These are phyloP conservation scores for Triticum dicoccoides DNA, from an alignment of 176 grass and related monocot genomes.

Conservation along the genomic window DNA sequence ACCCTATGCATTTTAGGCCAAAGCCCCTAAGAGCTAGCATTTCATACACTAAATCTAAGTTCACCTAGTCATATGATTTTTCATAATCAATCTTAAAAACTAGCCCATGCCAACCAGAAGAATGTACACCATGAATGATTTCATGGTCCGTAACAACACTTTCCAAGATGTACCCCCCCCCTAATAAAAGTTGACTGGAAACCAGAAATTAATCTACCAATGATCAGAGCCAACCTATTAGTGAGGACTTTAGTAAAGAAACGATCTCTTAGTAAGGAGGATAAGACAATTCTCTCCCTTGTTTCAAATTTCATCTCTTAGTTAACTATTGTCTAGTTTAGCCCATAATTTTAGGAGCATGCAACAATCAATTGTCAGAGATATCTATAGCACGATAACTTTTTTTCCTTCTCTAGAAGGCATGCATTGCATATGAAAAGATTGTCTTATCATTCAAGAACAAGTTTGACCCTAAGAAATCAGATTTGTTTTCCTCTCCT, in stretches of 20 bases:
- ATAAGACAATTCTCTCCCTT: not conserved
- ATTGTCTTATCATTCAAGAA: not conserved
- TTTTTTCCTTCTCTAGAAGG: not conserved
- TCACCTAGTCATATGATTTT: not conserved
- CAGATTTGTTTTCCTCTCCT: not conserved
- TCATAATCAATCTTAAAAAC: not conserved
- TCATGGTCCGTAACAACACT: not conserved
- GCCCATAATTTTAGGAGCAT: not conserved
- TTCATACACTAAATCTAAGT: not conserved
- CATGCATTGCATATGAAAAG: no score
- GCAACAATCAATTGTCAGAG: not conserved
- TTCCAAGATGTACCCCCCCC: not conserved
- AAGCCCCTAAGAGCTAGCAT: not conserved
- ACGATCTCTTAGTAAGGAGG: not conserved
- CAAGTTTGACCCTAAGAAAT: not conserved
- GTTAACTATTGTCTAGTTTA: not conserved
- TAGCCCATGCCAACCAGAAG: not conserved
- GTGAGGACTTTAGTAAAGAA: not conserved
- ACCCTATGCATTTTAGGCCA: no score
- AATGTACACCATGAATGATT: not conserved
- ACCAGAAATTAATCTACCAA: not conserved
- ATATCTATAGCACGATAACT: not conserved
- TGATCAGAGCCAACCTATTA: not conserved
- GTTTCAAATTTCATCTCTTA: not conserved
- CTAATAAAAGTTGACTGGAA: not conserved